These are phyloP conservation scores for Bruguiera gymnorhiza DNA, from an alignment of 345 rosid genomes.

Conservation along the genomic window DNA sequence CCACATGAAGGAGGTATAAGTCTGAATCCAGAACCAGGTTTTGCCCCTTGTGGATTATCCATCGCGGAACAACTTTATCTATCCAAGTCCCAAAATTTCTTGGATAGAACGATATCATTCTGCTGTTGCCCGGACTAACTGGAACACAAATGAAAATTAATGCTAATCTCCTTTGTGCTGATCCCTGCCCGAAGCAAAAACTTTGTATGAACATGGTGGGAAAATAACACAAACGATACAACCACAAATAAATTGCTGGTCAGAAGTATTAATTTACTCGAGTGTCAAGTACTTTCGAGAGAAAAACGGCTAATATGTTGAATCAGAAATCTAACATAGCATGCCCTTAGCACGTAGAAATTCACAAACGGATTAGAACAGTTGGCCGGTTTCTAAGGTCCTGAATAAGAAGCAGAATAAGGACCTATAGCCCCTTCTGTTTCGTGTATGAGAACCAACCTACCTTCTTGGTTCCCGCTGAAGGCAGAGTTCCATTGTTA, in stretches of 20 bases:
- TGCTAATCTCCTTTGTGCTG: slow-evolving; percentile 34
- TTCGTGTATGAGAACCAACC: neutral
- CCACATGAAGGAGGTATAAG: slow-evolving; percentile 78
- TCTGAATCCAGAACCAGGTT: slow-evolving; percentile 83
- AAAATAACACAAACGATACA: slow-evolving; percentile 1
- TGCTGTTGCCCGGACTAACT: slow-evolving; percentile 75
- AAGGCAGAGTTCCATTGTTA: slow-evolving; percentile 30
- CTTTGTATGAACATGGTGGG: too few relatives aligned
- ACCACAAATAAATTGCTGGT: neutral
- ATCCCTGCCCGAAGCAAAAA: slow-evolving; percentile 22
- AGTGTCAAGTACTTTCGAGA: too few relatives aligned
- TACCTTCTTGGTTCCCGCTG: slow-evolving; percentile 41
- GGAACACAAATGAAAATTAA: slow-evolving; percentile 76
- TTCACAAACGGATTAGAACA: too few relatives aligned
- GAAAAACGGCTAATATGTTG: too few relatives aligned
- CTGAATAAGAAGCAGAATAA: neutral
- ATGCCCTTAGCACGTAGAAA: too few relatives aligned
- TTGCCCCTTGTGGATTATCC: slow-evolving; percentile 74
- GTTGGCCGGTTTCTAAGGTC: too few relatives aligned
- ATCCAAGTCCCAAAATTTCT: slow-evolving; percentile 67
- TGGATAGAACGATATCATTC: slow-evolving; percentile 74
- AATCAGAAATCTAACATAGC: too few relatives aligned
- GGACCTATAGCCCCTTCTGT: too few relatives aligned
- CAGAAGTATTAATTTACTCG: too few relatives aligned
- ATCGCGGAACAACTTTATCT: slow-evolving; percentile 70